These are phyloP conservation scores for Mycena amicta DNA, from an alignment of 768 basidiomycete species.

Conservation along the genomic window DNA sequence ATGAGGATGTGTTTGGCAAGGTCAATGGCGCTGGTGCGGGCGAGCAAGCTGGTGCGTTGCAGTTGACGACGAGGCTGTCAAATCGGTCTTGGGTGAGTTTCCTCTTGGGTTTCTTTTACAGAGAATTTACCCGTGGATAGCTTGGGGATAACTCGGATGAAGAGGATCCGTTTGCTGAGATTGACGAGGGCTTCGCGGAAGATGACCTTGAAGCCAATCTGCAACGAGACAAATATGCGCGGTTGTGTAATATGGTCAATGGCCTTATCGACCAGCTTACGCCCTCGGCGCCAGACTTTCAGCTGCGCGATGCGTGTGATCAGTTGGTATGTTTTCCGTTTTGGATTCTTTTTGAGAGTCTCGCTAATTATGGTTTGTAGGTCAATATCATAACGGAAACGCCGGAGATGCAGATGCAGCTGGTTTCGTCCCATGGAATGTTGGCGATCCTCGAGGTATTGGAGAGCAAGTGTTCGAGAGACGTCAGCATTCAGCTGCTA, in stretches of 20 bases:
- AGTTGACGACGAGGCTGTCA: slow-evolving; percentile 84
- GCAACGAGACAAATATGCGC: slow-evolving; percentile 90
- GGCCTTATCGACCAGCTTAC: slow-evolving; percentile 86
- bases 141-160: slow-evolving; percentile 85
- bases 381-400: slow-evolving; percentile 73
- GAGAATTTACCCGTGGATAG: slow-evolving; percentile 44
- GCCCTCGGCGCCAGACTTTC: slow-evolving; percentile 79
- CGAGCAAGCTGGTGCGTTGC: slow-evolving; percentile 72
- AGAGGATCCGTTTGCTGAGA: slow-evolving; percentile 97
- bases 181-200: slow-evolving; percentile 91
- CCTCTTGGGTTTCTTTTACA: too few relatives aligned
- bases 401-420: slow-evolving; percentile 84
- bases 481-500: slow-evolving; percentile 82
- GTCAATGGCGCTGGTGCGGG: slow-evolving; percentile 54
- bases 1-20: slow-evolving; percentile 93
- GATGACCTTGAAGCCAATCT: slow-evolving; percentile 92
- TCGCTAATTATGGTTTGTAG: slow-evolving; percentile 43
- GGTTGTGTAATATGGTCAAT: slow-evolving; percentile 78
- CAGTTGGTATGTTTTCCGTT: slow-evolving; percentile 65
- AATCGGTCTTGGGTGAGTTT: slow-evolving; percentile 85
- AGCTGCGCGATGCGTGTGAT: slow-evolving; percentile 82
- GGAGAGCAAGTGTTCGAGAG: slow-evolving; percentile 83
- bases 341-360: background rate
- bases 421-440: slow-evolving; percentile 94
- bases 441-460: slow-evolving; percentile 92